Base-by-base conservation (phyloP, 805 yeast genomes). In the Sugiyamaella chiloensis region DNA sequence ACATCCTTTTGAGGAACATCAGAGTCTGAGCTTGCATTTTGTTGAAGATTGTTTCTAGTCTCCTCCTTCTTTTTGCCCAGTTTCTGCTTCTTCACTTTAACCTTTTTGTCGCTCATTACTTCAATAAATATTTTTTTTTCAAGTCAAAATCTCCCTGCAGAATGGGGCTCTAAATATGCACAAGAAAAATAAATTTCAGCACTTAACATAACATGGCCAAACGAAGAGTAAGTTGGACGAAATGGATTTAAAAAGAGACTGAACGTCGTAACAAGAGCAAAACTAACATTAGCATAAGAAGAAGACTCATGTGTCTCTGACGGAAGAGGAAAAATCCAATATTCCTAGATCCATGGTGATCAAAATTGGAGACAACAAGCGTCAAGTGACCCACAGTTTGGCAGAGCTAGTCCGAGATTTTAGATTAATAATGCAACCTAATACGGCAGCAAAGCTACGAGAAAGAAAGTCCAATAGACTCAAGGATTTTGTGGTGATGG, bases 401-500 rank as follows among this genome's bases (percentile, higher is more conserved):
- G 75, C 85, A 35, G 96, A 88, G 65, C 72, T 93, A 47, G 97
- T 90, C 17, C 76, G 76, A 51, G 99, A 93, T 66, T 81, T 90
- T 66, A 79, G 99, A 62, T 78, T 78, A 52, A 79, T 89, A 54
- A 89, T 93, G 96, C 93, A 88, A 63, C 99, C 99, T 11, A 95
- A 91, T 61, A 93, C 99, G 2, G 97, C 98, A 9, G 81, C 88
- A 59, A 85, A 81, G 56, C 74, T 93, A 50, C 76, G 83, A 54
- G 99, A 93, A 68, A 75, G 98, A 43, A 87, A 87, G 63, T 73
- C 87, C 32, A 93, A 93, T 67, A 86, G 82, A 62, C 73, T 93
- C 56, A 87, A 85, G 65, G 99, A 91, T 68, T 93, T 85, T 59
- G 78, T 90, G n/a, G 96, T 88, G n/a, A 90, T 93, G 96, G 87